These are phyloP conservation scores for Neurospora crassa DNA, from an alignment of 2,329 filamentous ascomycete genomes.

Conservation along the genomic window DNA sequence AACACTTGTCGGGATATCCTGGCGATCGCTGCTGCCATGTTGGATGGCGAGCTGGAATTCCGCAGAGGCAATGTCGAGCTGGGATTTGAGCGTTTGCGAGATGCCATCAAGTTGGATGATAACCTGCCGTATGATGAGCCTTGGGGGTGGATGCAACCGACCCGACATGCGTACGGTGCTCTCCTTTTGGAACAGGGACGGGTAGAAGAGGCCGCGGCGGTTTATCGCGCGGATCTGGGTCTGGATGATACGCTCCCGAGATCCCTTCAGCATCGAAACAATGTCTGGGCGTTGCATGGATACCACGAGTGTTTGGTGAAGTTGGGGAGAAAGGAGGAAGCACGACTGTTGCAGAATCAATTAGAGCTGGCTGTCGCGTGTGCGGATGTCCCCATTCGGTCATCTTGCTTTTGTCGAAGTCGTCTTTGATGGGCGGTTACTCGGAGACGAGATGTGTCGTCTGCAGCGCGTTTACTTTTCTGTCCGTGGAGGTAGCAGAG, in stretches of 20 bases:
- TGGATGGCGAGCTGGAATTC: constrained; percentile 67
- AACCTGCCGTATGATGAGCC: constrained; percentile 61
- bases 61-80: constrained; percentile 45
- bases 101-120: constrained; percentile 51
- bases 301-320: constrained; percentile 59
- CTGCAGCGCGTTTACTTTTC: too few species aligned
- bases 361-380: constrained; percentile 41
- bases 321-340: constrained; percentile 37
- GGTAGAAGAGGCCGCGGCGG: constrained; percentile 43
- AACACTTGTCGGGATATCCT: constrained; percentile 58
- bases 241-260: constrained; percentile 50
- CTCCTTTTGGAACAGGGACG: constrained; percentile 57
- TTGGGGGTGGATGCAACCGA: constrained; percentile 73
- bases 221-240: constrained; percentile 54
- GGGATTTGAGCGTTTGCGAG: constrained; percentile 51
- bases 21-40: constrained; percentile 53
- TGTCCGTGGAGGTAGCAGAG: too few species aligned
- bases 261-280: constrained; percentile 57
- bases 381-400: constrained; percentile 48
- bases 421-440: neutral
- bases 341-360: constrained; percentile 28
- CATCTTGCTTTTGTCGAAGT: constrained; percentile 45
- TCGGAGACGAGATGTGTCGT: too few species aligned
- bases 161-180: constrained; percentile 60
- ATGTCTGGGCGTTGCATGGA: constrained; percentile 67